Evolutionary conservation across 768 basidiomycete species (phyloP), one percentile per base, ranked within the genome.

Genomic region (Lactarius quietus): DNA sequence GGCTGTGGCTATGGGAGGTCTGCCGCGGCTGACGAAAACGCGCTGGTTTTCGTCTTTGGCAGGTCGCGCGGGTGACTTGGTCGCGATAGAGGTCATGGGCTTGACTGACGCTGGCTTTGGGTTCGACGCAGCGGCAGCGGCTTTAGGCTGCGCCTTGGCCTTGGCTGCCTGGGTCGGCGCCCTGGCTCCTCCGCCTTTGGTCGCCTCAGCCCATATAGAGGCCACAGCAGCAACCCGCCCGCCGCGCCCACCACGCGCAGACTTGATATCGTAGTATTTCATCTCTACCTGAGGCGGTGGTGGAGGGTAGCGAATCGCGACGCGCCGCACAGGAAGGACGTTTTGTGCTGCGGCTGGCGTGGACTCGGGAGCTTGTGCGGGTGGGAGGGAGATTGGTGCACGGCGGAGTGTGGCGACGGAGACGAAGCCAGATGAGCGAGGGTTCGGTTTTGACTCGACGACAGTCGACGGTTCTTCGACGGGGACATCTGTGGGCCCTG

Each of bases 381-480:
- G 23, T 20, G 64, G 48, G 48, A 66, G 56, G 2, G 51, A 52
- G 15, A 66, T 62, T 1, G 65, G 65, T 10, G 65, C 57, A 9
- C 65, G 65, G 60, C 82, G 83, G 57, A 84, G 78, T 0, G 83
- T 83, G 6, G 82, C 79, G 15, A 90, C 82, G 0, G 89, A 85
- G 23, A 90, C 80, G 70, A 92, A 92, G 1, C 89, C 90, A 58
- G 88, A 90, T 2, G 89, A 91, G 3, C 89, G 85, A 31, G 88
- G 87, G 72, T 90, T 86, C 74, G 33, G 77, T 76, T 48, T 73
- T 69, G 52, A 53, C 65, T 35, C 70, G 69, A 57, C 38, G 14
- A 52, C 33, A 4, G 33, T 8, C 8, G 33, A 8, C 8, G 33
- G n/a, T 14, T 29, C 1, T 36, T 20, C 33, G 8, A 28, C 4